Percentiles rank a stretch among this genome's conserved stretches.
These are phyloP conservation scores for Verticillium alfalfae DNA, from an alignment of 2,329 filamentous ascomycete genomes.

Conservation along the genomic window DNA sequence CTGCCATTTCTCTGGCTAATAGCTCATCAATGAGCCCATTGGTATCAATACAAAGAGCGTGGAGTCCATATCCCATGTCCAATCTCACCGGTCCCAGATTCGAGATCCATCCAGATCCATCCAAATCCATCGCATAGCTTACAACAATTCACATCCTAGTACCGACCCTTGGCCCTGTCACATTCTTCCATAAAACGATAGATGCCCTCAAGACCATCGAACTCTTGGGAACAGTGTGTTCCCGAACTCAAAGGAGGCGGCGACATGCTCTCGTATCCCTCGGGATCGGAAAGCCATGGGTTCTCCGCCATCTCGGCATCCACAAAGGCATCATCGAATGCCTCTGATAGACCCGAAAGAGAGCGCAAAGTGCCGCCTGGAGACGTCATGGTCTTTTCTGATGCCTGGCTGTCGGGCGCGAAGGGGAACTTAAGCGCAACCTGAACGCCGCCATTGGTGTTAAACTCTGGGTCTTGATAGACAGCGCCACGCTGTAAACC, in stretches of 20 bases:
- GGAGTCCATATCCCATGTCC: not conserved
- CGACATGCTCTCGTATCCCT: constrained; percentile 47
- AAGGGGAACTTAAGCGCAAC: constrained; percentile 83
- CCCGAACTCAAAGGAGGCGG: constrained; percentile 34
- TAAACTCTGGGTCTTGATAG: constrained; percentile 70
- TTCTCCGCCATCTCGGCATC: constrained; percentile 35
- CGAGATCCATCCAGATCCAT: not conserved
- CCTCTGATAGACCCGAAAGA: constrained; percentile 28
- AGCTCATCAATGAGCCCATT: not conserved
- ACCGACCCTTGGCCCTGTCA: constrained; percentile 28
- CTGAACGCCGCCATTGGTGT: constrained; percentile 58
- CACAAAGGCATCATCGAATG: constrained; percentile 28
- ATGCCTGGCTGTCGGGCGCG: constrained; percentile 49
- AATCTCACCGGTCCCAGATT: not conserved
- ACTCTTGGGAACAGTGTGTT: constrained; percentile 40
- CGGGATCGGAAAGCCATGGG: constrained; percentile 41
- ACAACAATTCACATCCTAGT: not conserved
- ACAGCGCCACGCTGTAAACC: constrained; percentile 77
- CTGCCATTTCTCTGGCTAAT: not conserved
- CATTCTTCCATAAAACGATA: constrained; percentile 56
- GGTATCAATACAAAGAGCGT: constrained; percentile 3
- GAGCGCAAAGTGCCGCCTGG: constrained; percentile 44
- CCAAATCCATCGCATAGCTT: not conserved
- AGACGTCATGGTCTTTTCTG: constrained; percentile 30
- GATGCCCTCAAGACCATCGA: constrained; percentile 51